Base-by-base conservation (phyloP, 345 rosid species). In the Cardamine occulta region DNA sequence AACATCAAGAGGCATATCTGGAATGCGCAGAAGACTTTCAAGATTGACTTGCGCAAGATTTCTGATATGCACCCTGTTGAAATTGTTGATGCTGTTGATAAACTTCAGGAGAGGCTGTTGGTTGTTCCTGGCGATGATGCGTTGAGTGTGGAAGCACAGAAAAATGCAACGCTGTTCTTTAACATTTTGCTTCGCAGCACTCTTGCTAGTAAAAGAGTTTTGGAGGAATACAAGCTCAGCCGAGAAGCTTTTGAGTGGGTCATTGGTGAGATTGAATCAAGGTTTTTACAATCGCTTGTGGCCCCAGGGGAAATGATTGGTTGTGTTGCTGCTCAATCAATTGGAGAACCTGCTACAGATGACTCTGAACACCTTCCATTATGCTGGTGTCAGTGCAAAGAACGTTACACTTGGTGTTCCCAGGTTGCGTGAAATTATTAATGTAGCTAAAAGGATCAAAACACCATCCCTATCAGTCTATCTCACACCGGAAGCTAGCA, bases 341-440 rank as follows among this genome's bases (percentile, higher is more conserved):
- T 94, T 79, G 99, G 99, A 75, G 99, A 94, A 81, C 99, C 99
- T 78, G 99, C 99, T 48, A 94, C 99, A 94, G 83, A 94, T 94
- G 99, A 94, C 99, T 63, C 91, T 94, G 13, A 94, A 94, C 76
- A 94, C 99, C 6, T 94, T 92, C 80, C 99, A 94, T 72, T 94
- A 90, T 66, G 99, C 99, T 85, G 99, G 99, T 88, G 99, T 94
- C 31, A 94, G 99, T 86, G 99, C 99, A 24, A 94, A 94, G 87
- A 94, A 94, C 68, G 99, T 94, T 34, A 94, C 99, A 59, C 96
- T 94, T 10, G 99, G 99, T 79, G 99, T 94, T 67, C 97, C 99
- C 26, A 79, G 97, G 89, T 78, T 94, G 86, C 87, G 97, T 72
- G 97, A 94, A 73, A 94, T 94, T 74, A 94, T 94, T 42, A 94